Percentiles rank a stretch among this genome's conserved stretches.
phyloP scores from a whole-genome alignment of 345 rosid species.

The Cardiospermum halicacabum region DNA sequence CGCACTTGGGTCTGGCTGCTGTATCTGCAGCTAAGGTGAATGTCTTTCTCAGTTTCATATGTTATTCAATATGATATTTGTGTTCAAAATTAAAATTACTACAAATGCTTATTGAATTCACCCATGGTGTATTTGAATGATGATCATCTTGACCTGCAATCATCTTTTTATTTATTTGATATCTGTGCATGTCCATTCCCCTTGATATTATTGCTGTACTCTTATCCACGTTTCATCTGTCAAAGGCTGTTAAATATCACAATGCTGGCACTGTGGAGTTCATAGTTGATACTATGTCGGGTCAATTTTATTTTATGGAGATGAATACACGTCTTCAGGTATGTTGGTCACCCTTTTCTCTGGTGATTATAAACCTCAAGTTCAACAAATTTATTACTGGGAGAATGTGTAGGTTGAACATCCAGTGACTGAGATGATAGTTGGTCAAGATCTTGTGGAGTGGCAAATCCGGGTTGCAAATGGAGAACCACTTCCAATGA shows the following conservation, averaged over 20 bases:
- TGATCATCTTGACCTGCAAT: not conserved
- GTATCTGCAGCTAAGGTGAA: conserved; percentile 90
- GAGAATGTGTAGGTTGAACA: conserved; percentile 70
- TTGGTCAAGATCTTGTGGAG: conserved; percentile 94
- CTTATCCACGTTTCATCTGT: conserved; percentile 27
- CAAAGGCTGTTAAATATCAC: conserved; percentile 92
- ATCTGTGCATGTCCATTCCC: not conserved
- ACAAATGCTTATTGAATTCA: not conserved
- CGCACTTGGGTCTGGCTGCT: conserved; percentile 78
- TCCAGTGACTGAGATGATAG: conserved; percentile 98
- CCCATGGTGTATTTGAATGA: not conserved
- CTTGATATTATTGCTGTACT: conserved; percentile 21
- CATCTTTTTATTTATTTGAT: not conserved
- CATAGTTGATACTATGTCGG: conserved; percentile 73
- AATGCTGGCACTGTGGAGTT: conserved; percentile 98
- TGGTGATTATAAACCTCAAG: conserved; percentile 9
- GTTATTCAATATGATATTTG: not conserved
- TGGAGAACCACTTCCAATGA: conserved; percentile 78
- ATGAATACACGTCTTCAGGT: conserved; percentile 99
- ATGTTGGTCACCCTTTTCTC: conserved; percentile 12
- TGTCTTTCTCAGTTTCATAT: conserved; percentile 14
- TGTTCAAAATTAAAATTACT: not conserved
- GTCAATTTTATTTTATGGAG: conserved; percentile 88
- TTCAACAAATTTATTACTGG: conserved; percentile 10
- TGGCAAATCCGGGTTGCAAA: conserved; percentile 94